phyloP scores from a whole-genome alignment of 257 asterid genomes.

The Solanum pinnatisectum region DNA sequence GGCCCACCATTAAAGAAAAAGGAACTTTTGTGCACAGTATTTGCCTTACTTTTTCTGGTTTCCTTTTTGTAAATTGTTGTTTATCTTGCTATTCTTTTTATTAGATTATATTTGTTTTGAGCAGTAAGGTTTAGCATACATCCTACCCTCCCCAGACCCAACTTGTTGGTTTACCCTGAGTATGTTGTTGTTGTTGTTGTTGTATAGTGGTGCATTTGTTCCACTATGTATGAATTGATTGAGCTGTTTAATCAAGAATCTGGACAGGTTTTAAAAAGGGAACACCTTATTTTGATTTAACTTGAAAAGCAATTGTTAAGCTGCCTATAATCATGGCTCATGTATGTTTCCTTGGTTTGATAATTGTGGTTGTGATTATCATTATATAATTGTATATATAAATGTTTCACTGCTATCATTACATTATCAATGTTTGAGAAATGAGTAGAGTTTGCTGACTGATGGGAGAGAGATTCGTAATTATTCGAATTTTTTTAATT shows the following conservation, averaged over 20 bases:
- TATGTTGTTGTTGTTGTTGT: not conserved
- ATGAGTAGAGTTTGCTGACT: not conserved
- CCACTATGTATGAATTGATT: not conserved
- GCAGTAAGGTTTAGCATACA: not conserved
- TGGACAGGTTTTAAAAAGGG: not conserved
- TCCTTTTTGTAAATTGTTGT: not conserved
- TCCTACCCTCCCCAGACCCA: not conserved
- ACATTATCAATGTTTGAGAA: not conserved
- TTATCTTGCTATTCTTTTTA: not conserved
- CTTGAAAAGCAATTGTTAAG: not conserved
- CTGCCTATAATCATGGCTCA: not conserved
- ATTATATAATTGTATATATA: not conserved
- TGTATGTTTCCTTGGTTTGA: not conserved
- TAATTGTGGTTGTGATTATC: not conserved
- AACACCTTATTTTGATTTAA: not conserved
- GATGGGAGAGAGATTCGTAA: not conserved
- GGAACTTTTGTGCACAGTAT: not conserved
- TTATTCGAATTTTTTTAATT: not conserved
- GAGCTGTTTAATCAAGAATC: not conserved
- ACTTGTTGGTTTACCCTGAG: not conserved
- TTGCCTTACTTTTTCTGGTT: not conserved
- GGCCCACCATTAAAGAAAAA: not conserved
- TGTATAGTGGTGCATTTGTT: not conserved
- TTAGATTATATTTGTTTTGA: not conserved
- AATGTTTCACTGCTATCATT: not conserved